Evolutionary conservation across 1,284 basidiomycete genomes (phyloP).

Genomic region (Pisolithus thermaeus): DNA sequence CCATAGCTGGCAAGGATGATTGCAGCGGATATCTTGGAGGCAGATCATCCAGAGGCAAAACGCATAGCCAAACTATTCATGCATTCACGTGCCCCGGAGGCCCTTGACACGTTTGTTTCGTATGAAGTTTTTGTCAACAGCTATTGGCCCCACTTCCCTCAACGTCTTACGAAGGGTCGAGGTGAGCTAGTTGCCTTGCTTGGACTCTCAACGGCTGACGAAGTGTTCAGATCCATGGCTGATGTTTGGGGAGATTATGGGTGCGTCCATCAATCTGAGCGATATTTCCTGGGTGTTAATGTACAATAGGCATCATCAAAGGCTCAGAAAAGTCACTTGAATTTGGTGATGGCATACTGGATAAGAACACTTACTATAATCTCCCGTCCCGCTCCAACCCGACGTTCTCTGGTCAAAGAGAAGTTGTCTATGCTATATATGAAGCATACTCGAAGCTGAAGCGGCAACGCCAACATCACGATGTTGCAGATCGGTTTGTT

Average conservation of each 20-base stretch:
- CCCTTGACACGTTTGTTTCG: constrained; percentile 32
- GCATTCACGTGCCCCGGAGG: constrained; percentile 10
- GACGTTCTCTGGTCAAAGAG: too few relatives aligned
- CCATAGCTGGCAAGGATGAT: constrained; percentile 13
- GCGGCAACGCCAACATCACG: too few relatives aligned
- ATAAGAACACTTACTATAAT: too few relatives aligned
- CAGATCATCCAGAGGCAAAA: constrained; percentile 8
- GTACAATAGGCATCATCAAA: too few relatives aligned
- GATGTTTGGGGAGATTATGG: constrained; percentile 23
- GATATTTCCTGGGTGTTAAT: too few relatives aligned
- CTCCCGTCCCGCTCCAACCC: too few relatives aligned
- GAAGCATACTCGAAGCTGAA: too few relatives aligned
- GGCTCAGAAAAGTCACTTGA: too few relatives aligned
- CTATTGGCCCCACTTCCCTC: constrained; percentile 64
- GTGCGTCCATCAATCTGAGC: too few relatives aligned
- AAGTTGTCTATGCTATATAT: too few relatives aligned
- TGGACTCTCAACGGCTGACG: neutral
- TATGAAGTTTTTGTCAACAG: constrained; percentile 45
- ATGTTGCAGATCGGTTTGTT: constrained; percentile 50
- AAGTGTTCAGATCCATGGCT: constrained; percentile 47
- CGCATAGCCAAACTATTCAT: constrained; percentile 12
- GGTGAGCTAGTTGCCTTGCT: constrained; percentile 31
- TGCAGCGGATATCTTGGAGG: constrained; percentile 18
- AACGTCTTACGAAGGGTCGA: constrained; percentile 49
- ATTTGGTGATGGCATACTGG: too few relatives aligned